Percentiles rank a stretch among this genome's conserved stretches.
Conservation (phyloP, 495 filamentous ascomycete genomes). For the Penicillium atrosanguineum region DNA sequence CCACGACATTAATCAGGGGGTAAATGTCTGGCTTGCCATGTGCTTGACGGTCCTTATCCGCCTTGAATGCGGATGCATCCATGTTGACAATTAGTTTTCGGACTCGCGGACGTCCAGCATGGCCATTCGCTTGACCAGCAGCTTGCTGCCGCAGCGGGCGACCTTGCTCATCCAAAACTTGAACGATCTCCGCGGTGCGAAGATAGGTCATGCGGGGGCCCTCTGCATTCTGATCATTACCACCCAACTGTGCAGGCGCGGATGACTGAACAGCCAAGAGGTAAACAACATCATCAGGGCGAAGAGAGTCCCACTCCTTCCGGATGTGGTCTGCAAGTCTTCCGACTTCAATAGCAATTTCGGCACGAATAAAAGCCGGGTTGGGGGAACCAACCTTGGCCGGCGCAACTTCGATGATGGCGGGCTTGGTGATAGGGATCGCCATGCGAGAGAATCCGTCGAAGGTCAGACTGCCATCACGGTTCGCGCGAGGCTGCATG, state of each 20-base stretch:
- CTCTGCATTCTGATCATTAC: slow-evolving; percentile 51
- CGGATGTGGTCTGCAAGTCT: slow-evolving; percentile 70
- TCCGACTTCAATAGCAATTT: slow-evolving; percentile 84
- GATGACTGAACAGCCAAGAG: slow-evolving; percentile 65
- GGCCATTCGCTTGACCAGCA: slow-evolving; percentile 49
- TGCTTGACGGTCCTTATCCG: slow-evolving; percentile 63
- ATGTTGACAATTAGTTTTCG: slow-evolving; percentile 76
- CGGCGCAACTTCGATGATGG: slow-evolving; percentile 82
- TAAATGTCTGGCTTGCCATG: slow-evolving; percentile 75
- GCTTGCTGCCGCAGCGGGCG: slow-evolving; percentile 64
- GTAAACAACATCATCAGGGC: slow-evolving; percentile 87
- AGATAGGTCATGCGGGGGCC: slow-evolving; percentile 64
- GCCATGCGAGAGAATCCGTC: slow-evolving; percentile 91
- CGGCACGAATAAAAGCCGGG: slow-evolving; percentile 82
- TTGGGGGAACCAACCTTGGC: slow-evolving; percentile 80
- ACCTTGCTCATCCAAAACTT: slow-evolving; percentile 87
- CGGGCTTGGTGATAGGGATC: slow-evolving; percentile 78
- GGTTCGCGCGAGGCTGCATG: slow-evolving; percentile 65
- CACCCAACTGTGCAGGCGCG: slow-evolving; percentile 50
- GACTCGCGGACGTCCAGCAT: slow-evolving; percentile 51
- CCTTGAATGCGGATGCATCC: slow-evolving; percentile 74
- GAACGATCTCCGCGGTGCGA: slow-evolving; percentile 81
- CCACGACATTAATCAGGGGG: slow-evolving; percentile 79
- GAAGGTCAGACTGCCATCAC: slow-evolving; percentile 66
- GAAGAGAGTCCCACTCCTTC: slow-evolving; percentile 87